These are phyloP conservation scores for Elongisporangium senticosum DNA, from an alignment of 352 stramenopile genomes.

Conservation along the genomic window DNA sequence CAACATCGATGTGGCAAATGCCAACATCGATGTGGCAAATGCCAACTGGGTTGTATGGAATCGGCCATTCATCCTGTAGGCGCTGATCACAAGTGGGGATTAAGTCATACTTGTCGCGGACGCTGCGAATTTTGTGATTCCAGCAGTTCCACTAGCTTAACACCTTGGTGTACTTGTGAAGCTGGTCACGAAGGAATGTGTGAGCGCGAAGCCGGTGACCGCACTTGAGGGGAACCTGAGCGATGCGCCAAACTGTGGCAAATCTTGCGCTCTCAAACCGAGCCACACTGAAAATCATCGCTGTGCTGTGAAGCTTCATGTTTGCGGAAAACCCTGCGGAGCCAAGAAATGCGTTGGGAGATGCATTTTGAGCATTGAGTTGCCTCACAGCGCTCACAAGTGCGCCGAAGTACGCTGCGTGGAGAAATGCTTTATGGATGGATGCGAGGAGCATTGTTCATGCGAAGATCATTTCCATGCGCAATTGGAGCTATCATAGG, in stretches of 20 bases:
- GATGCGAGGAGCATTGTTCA: slow-evolving; percentile 44
- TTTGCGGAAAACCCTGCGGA: slow-evolving; percentile 46
- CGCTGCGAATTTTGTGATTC: slow-evolving; percentile 48
- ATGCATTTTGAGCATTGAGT: slow-evolving; percentile 51
- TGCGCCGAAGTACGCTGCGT: slow-evolving; percentile 60
- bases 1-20: no score
- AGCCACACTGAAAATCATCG: slow-evolving; percentile 39
- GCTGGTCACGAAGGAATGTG: slow-evolving; percentile 62
- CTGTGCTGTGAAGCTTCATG: slow-evolving; percentile 51
- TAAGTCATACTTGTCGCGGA: slow-evolving; percentile 33
- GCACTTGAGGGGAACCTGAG: slow-evolving; percentile 47
- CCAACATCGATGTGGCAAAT: slow-evolving; percentile 41
- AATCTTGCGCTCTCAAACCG: slow-evolving; percentile 34
- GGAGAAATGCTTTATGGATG: slow-evolving; percentile 51
- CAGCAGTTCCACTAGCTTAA: slow-evolving; percentile 14
- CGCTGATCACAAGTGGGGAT: slow-evolving; percentile 41
- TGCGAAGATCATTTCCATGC: slow-evolving; percentile 65
- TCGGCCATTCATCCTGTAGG: slow-evolving; percentile 23
- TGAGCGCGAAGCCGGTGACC: slow-evolving; percentile 54
- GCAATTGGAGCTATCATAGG: slow-evolving; percentile 32
- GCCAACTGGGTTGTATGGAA: slow-evolving; percentile 63
- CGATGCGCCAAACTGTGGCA: slow-evolving; percentile 44
- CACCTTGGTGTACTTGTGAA: slow-evolving; percentile 38
- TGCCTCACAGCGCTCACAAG: slow-evolving; percentile 48
- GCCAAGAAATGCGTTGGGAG: slow-evolving; percentile 28